Conservation (phyloP, 306 rosid genomes). For the Dicorynia guianensis region DNA sequence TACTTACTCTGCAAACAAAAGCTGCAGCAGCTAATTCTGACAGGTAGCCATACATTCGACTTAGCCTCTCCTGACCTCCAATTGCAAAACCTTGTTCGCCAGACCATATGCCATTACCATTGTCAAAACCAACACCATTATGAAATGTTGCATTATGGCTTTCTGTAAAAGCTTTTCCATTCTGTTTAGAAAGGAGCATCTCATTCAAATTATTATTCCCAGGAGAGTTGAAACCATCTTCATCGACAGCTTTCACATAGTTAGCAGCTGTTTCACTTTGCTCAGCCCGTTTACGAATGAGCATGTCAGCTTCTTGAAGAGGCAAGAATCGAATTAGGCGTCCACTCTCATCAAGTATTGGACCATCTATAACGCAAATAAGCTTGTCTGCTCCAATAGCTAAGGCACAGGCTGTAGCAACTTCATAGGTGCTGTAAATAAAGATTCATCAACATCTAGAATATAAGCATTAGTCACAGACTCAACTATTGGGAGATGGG, state of each 20-base stretch:
- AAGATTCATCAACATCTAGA: slow-evolving; percentile 38
- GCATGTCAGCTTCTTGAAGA: slow-evolving; percentile 79
- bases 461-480: neutral
- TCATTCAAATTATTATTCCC: slow-evolving; percentile 41
- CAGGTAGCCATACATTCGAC: slow-evolving; percentile 73
- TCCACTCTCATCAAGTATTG: slow-evolving; percentile 72
- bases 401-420: slow-evolving; percentile 81
- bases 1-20: slow-evolving; percentile 78
- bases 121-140: slow-evolving; percentile 78
- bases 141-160: slow-evolving; percentile 50
- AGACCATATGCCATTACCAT: slow-evolving; percentile 70
- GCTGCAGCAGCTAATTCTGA: slow-evolving; percentile 95
- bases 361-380: slow-evolving; percentile 81
- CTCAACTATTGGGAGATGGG: neutral
- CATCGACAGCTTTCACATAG: slow-evolving; percentile 73
- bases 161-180: slow-evolving; percentile 47
- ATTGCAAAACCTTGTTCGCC: slow-evolving; percentile 80
- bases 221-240: slow-evolving; percentile 48
- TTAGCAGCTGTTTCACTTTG: slow-evolving; percentile 83
- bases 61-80: slow-evolving; percentile 72
- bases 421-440: slow-evolving; percentile 75
- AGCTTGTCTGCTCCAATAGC: slow-evolving; percentile 83
- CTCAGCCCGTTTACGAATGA: slow-evolving; percentile 68
- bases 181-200: slow-evolving; percentile 36
- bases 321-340: slow-evolving; percentile 70